Percentiles rank a stretch among this genome's conserved stretches.
These are phyloP conservation scores for Aureobasidium musti DNA, from an alignment of 2,329 filamentous ascomycete genomes.

Conservation along the genomic window DNA sequence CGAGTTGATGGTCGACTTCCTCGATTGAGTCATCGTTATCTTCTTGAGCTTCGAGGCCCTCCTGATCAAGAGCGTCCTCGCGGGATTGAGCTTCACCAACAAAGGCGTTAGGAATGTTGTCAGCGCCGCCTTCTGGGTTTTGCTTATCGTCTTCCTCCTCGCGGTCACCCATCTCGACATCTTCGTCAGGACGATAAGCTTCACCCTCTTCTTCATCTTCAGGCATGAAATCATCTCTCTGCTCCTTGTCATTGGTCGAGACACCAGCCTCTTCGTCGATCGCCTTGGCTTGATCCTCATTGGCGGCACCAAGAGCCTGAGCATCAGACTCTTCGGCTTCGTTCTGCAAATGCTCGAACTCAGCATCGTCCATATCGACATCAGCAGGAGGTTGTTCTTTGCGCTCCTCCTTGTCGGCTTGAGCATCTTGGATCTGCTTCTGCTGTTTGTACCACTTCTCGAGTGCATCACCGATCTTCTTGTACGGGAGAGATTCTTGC, in stretches of 20 bases:
- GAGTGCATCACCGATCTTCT: slow-evolving; percentile 88
- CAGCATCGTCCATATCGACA: slow-evolving; percentile 72
- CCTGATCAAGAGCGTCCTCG: slow-evolving; percentile 35
- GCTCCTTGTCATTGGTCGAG: slow-evolving; percentile 60
- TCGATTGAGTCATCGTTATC: slow-evolving; percentile 42
- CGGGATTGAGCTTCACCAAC: slow-evolving; percentile 49
- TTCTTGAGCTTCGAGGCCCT: slow-evolving; percentile 33
- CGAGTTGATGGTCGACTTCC: slow-evolving; percentile 61
- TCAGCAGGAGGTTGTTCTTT: slow-evolving; percentile 57
- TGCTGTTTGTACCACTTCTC: slow-evolving; percentile 92
- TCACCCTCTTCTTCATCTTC: slow-evolving; percentile 36
- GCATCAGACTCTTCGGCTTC: slow-evolving; percentile 80
- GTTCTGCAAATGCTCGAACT: slow-evolving; percentile 90
- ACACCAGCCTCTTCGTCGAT: slow-evolving; percentile 89
- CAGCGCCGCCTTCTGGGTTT: slow-evolving; percentile 33
- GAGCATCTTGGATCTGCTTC: slow-evolving; percentile 65
- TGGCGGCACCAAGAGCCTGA: slow-evolving; percentile 86
- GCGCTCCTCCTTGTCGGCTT: slow-evolving; percentile 54
- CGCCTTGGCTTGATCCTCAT: slow-evolving; percentile 80
- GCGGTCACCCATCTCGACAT: slow-evolving; percentile 40
- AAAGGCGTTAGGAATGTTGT: slow-evolving; percentile 47
- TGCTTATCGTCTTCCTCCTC: slow-evolving; percentile 36
- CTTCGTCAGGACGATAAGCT: slow-evolving; percentile 43
- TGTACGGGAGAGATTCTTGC: slow-evolving; percentile 67
- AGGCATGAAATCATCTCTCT: slow-evolving; percentile 39